phyloP scores from a whole-genome alignment of 345 rosid genomes.

The Pugionium dolabratum region DNA sequence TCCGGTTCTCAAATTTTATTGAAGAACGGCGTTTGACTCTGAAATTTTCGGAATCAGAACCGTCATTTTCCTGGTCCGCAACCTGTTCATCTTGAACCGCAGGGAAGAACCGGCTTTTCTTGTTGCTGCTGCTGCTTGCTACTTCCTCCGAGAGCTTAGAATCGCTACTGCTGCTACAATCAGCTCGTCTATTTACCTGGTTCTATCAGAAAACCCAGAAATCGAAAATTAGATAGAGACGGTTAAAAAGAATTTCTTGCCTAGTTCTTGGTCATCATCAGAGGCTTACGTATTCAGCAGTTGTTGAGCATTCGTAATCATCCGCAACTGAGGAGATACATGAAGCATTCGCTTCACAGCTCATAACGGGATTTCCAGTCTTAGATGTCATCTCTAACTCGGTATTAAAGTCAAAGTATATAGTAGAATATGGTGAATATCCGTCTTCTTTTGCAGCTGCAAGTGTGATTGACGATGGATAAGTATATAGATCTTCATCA shows the following conservation, averaged over 20 bases:
- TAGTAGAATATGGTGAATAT: slow-evolving; percentile 70
- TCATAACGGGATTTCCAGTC: slow-evolving; percentile 25
- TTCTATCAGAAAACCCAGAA: slow-evolving; percentile 11
- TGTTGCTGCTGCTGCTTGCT: slow-evolving; percentile 38
- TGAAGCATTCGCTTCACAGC: slow-evolving; percentile 51
- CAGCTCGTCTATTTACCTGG: slow-evolving; percentile 53
- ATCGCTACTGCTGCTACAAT: slow-evolving; percentile 48
- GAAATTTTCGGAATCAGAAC: slow-evolving; percentile 80
- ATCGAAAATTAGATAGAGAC: background rate
- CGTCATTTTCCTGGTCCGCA: slow-evolving; percentile 63
- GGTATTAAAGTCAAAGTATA: slow-evolving; percentile 44
- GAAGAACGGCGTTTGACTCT: slow-evolving; percentile 92
- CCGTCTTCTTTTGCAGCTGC: slow-evolving; percentile 49
- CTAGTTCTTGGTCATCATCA: background rate
- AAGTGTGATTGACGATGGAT: slow-evolving; percentile 49
- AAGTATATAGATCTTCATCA: slow-evolving; percentile 55
- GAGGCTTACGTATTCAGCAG: slow-evolving; percentile 56
- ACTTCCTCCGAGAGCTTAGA: slow-evolving; percentile 45
- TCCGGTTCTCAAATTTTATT: slow-evolving; percentile 59
- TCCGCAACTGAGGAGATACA: slow-evolving; percentile 48
- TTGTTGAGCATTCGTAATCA: slow-evolving; percentile 44
- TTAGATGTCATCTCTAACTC: slow-evolving; percentile 21
- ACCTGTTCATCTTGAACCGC: slow-evolving; percentile 45
- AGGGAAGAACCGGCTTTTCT: slow-evolving; percentile 40
- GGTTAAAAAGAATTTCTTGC: background rate